Conservation (phyloP, 164 flowering plant species). For the Warburgia ugandensis region DNA sequence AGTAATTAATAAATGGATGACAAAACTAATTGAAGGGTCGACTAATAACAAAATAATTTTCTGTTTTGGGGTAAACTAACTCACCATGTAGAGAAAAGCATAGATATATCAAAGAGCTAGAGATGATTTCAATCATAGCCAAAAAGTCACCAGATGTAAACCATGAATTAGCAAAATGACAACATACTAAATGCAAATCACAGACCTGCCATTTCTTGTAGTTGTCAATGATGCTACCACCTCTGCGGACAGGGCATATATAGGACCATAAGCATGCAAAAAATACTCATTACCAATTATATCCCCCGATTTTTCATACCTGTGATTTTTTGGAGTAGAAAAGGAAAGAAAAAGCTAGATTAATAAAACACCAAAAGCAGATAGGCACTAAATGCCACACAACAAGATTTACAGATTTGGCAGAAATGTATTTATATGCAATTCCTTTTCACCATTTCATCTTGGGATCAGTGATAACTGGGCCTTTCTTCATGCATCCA, state of each 20-base stretch:
- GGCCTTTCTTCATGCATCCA: conserved; percentile 88
- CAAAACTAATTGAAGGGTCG: too few species aligned
- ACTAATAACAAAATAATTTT: too few species aligned
- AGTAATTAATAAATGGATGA: too few species aligned
- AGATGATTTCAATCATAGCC: too few species aligned
- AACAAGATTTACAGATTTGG: too few species aligned
- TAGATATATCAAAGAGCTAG: too few species aligned
- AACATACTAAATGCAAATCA: conserved; percentile 1
- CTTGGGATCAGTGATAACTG: conserved; percentile 67
- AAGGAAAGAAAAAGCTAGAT: not conserved
- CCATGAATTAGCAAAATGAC: not conserved
- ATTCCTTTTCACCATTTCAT: conserved; percentile 48
- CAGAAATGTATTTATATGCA: too few species aligned
- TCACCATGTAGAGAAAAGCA: too few species aligned
- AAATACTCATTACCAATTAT: conserved; percentile 58
- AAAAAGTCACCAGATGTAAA: too few species aligned
- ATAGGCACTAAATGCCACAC: not conserved
- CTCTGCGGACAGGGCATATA: conserved; percentile 60
- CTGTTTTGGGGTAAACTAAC: too few species aligned
- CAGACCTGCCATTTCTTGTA: conserved; percentile 47
- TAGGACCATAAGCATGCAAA: conserved; percentile 69
- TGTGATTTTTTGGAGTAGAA: conserved; percentile 15
- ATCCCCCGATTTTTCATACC: conserved; percentile 47
- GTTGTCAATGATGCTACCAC: conserved; percentile 43
- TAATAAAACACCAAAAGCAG: not conserved